Evolutionary conservation across 1,139 yeast genomes (phyloP), one percentile per base, ranked within the genome.

Genomic region (Candida sanyaensis): DNA sequence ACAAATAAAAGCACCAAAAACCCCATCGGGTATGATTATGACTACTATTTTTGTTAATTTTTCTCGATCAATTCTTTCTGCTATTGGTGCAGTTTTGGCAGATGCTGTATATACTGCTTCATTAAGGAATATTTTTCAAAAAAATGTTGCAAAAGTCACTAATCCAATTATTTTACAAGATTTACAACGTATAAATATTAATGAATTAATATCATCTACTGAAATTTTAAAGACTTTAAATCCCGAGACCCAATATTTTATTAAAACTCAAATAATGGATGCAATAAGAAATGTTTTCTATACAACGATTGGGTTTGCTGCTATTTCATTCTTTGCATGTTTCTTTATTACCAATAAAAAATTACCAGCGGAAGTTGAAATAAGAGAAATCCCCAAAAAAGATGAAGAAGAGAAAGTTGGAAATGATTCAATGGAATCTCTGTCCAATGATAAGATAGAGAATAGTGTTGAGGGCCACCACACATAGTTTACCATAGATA

Each of bases 21-120:
- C 66, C 4, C 65, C 71, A 3, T 77, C 77, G 11, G 66, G 70
- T 8, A 60, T 62, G 26, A 73, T 74, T 42, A 57, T 71, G 65
- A 61, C 74, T 6, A 71, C 77, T 3, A 59, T 72, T 4, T 64
- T 65, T 42, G 34, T 68, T 26, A 65, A 65, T 51, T 69, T 71
- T 49, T 48, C 51, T 26, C 66, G 77, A 54, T 56, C 69, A 2
- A 50, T 72, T 17, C 66, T 66, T 6, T 51, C 55, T 6, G 72
- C 77, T 4, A 31, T 71, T 27, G 62, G 69, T 11, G 60, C 69
- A 8, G 63, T 64, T 42, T 58, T 73, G 46, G 66, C 72, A 23
- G 71, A 71, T 50, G 64, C 71, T 1, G 66, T 65, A 6, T 72
- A 70, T 56, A 56, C 65, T n/a, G 44, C 73, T 0, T 54, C 74